Conservation (phyloP, 169 alveolate genomes). For the Amoebophrya sp. region DNA sequence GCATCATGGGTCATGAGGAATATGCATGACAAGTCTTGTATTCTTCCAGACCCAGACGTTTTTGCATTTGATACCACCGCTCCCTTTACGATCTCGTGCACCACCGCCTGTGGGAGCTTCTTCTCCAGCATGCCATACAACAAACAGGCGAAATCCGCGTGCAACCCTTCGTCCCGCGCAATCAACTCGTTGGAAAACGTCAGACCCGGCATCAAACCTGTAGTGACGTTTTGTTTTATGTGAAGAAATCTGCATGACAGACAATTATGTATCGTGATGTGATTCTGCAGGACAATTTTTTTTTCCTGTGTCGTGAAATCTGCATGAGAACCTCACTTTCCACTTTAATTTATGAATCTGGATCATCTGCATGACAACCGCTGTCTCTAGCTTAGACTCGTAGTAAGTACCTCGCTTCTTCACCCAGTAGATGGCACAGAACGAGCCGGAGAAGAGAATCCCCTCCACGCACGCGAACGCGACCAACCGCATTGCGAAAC, state of each 20-base stretch:
- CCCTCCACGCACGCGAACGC: slow-evolving; percentile 94
- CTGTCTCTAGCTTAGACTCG: too few relatives aligned
- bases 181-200: slow-evolving; percentile 91
- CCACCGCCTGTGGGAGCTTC: slow-evolving; percentile 37
- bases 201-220: slow-evolving; percentile 90
- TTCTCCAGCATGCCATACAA: slow-evolving; percentile 41
- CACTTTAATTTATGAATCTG: too few relatives aligned
- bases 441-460: slow-evolving; percentile 92
- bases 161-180: slow-evolving; percentile 96
- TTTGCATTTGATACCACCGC: too few relatives aligned
- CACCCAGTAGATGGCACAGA: slow-evolving; percentile 39
- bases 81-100: slow-evolving; percentile 35
- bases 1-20: too few relatives aligned
- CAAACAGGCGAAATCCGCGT: slow-evolving; percentile 96
- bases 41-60: too few relatives aligned
- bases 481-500: slow-evolving; percentile 93
- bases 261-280: too few relatives aligned
- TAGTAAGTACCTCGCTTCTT: slow-evolving; percentile 5
- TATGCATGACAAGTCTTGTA: too few relatives aligned
- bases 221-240: slow-evolving; percentile 92
- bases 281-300: too few relatives aligned
- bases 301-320: too few relatives aligned
- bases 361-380: too few relatives aligned
- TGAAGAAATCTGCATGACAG: too few relatives aligned
- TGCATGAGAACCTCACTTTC: too few relatives aligned